Evolutionary conservation across 2,329 filamentous ascomycete genomes (phyloP).

Genomic region (Paecilomyces formosus): DNA sequence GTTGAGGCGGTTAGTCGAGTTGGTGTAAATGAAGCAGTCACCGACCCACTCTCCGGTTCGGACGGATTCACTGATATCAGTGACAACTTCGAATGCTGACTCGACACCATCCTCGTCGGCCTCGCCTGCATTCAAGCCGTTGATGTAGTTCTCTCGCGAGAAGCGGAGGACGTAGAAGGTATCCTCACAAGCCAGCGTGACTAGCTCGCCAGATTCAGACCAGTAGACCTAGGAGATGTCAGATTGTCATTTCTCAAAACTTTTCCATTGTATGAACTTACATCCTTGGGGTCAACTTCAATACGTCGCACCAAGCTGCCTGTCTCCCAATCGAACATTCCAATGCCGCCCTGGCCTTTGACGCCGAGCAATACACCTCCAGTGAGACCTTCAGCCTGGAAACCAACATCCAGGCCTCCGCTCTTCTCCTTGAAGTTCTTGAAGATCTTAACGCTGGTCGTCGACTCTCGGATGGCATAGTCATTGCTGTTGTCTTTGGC

Average conservation of each 20-base stretch:
- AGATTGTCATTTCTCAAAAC: background rate
- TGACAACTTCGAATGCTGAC: conserved; percentile 90
- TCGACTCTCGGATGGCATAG: conserved; percentile 91
- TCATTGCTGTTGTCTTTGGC: conserved; percentile 98
- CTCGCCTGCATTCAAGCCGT: conserved; percentile 72
- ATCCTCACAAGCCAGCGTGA: conserved; percentile 88
- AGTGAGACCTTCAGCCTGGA: conserved; percentile 84
- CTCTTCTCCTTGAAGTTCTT: conserved; percentile 94
- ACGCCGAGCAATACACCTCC: conserved; percentile 89
- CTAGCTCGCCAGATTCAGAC: conserved; percentile 93
- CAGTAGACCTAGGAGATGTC: conserved; percentile 69
- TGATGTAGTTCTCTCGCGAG: conserved; percentile 79
- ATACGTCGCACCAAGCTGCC: conserved; percentile 86
- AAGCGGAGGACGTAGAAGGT: conserved; percentile 91
- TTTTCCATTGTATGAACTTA: conserved; percentile 22
- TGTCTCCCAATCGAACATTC: conserved; percentile 92
- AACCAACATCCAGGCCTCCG: conserved; percentile 85
- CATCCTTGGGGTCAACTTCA: conserved; percentile 63
- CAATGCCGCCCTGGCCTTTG: conserved; percentile 88
- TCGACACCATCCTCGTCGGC: conserved; percentile 90
- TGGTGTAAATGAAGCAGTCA: conserved; percentile 98
- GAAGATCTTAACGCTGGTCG: conserved; percentile 92
- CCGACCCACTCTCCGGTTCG: conserved; percentile 96
- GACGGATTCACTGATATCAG: conserved; percentile 87
- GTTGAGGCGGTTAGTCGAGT: conserved; percentile 91